Percentiles rank a stretch among this genome's conserved stretches.
phyloP scores from a whole-genome alignment of 345 rosid species.

The Arabidopsis suecica region DNA sequence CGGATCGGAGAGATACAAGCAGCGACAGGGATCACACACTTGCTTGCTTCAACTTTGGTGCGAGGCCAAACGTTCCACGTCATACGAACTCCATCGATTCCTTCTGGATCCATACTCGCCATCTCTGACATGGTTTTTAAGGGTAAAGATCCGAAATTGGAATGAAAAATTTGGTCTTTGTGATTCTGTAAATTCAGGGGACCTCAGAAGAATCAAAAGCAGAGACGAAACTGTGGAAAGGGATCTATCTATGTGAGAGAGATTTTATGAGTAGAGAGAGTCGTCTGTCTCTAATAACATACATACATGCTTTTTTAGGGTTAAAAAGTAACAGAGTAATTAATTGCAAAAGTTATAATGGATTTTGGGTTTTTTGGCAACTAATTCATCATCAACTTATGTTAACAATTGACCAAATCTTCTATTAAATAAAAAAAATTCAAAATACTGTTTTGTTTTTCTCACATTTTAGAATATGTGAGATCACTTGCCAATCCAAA shows the following conservation, averaged over 20 bases:
- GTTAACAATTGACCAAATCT: slow-evolving; percentile 29
- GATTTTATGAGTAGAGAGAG: background rate
- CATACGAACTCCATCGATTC: slow-evolving; percentile 94
- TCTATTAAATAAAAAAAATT: background rate
- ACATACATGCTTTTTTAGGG: background rate
- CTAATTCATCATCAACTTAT: background rate
- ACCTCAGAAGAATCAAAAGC: slow-evolving; percentile 10
- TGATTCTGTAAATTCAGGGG: slow-evolving; percentile 1
- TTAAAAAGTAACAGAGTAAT: background rate
- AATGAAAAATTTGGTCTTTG: background rate
- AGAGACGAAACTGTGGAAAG: slow-evolving; percentile 7
- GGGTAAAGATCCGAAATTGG: slow-evolving; percentile 17
- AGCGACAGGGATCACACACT: slow-evolving; percentile 97
- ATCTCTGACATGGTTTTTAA: slow-evolving; percentile 69
- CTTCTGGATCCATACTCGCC: slow-evolving; percentile 86
- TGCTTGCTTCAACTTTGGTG: slow-evolving; percentile 91
- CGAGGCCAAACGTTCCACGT: slow-evolving; percentile 99
- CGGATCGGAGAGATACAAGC: slow-evolving; percentile 92
- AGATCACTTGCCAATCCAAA: too few relatives aligned
- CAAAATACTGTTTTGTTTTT: too few relatives aligned
- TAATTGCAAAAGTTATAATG: background rate
- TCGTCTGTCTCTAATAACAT: background rate
- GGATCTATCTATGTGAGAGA: background rate
- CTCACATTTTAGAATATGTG: background rate
- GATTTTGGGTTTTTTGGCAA: background rate